Percentiles rank a stretch among this genome's conserved stretches.
phyloP scores from a whole-genome alignment of 306 rosid genomes.

The Aeschynomene evenia region DNA sequence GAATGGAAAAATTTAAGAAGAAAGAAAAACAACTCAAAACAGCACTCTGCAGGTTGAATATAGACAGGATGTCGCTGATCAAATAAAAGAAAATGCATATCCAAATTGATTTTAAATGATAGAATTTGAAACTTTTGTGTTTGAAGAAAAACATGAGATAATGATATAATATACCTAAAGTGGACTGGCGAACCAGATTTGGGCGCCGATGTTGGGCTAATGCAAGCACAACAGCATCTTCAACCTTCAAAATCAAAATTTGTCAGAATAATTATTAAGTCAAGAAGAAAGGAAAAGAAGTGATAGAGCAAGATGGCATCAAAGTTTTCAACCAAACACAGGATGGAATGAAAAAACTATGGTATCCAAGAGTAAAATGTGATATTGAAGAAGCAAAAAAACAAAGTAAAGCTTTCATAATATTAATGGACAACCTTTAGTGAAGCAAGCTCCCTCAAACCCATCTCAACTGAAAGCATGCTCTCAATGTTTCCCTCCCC shows the following conservation, averaged over 20 bases:
- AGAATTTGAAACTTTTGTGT: background rate
- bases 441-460: constrained; percentile 78
- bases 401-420: background rate
- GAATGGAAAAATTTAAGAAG: too few relatives aligned
- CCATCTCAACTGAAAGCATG: constrained; percentile 98
- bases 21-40: background rate
- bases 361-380: background rate
- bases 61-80: background rate
- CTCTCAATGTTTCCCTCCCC: constrained; percentile 98
- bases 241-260: constrained; percentile 51
- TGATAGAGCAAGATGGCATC: background rate
- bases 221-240: constrained; percentile 78
- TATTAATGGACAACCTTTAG: constrained; percentile 56
- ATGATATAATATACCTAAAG: constrained; percentile 38
- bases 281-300: background rate
- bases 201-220: constrained; percentile 55
- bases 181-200: constrained; percentile 48
- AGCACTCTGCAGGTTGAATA: background rate
- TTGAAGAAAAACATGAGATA: background rate
- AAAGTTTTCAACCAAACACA: background rate
- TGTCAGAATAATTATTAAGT: background rate
- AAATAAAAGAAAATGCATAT: background rate
- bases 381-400: background rate
- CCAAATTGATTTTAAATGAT: background rate
- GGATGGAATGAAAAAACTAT: background rate